Base-by-base conservation (phyloP, 768 basidiomycete genomes). In the Tephrocybe sp. region DNA sequence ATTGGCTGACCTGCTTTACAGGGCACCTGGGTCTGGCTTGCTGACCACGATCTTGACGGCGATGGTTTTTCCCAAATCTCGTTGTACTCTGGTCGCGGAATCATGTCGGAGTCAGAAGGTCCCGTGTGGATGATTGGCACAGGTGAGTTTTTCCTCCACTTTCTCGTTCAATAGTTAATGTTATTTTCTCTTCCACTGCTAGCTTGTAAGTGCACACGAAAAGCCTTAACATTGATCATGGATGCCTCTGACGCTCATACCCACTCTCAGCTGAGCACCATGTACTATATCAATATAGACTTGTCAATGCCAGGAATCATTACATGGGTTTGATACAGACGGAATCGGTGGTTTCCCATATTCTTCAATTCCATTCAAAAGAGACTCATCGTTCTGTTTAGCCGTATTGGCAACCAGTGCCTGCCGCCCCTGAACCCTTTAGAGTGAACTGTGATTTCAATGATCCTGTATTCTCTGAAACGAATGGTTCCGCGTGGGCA, bases 111-210 rank as follows among this genome's bases (percentile, higher is more conserved):
- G 62, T 86, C 85, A 18, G 66, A 68, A 30, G 89, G 89, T 1
- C 89, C 89, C 2, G 86, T 89, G 4, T 90, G 88, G 89, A 64
- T 91, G 72, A 81, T 91, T 50, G 89, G 89, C 21, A 90, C 89
- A 31, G 78, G 76, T 73, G 54, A 40, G 77, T 51, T 26, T 44
- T 22, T 37, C 32, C 19, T 22, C 9, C 27, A 5, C 5, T 35
- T 8, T 9, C 2, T 15, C 9, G 5, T 8, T 25, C 34, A 26
- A 12, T 4, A 9, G 38, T 24, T 47, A 5, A 32, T 15, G 28
- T 13, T 12, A 21, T 19, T 19, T 21, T 51, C 26, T n/a, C n/a
- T n/a, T n/a, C n/a, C n/a, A n/a, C n/a, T n/a, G n/a, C n/a, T 31
- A 53, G 52, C 52, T 21, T 53, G 52, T 53, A 48, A 31, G 52